Base-by-base conservation (phyloP, 495 filamentous ascomycete genomes). In the Penicillium lividum region DNA sequence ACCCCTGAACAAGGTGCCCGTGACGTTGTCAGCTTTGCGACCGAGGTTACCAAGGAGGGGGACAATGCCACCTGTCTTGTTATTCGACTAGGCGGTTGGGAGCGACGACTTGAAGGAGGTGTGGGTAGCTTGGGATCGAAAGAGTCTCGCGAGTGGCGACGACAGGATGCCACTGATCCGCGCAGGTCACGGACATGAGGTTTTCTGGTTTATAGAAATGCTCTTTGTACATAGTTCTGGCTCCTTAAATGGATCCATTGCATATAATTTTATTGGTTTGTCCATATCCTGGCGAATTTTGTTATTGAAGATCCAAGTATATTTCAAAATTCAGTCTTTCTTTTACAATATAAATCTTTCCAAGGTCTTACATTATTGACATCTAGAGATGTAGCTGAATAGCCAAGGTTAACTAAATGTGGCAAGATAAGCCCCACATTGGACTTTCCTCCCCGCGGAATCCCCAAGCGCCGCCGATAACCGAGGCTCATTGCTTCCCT, bases 1-100 rank as follows among this genome's bases (percentile, higher is more conserved):
- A 98, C 95, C 0, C 94, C 94, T 0, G 93, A 96, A 60, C 83
- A 96, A 73, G 94, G 84, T 3, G 84, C 90, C 3, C 81, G 78
- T 48, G 84, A 89, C 56, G 85, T 98, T 10, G 90, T 95, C 30
- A 82, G 82, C 33, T 96, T 92, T 66, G 92, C 93, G 2, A 93
- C 87, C 4, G 95, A 98, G 76, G 87, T 95, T 13, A 85, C 81
- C 18, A 80, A 68, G 7, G 87, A 92, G 52, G 93, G 88, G 0
- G 93, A 98, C 71, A 98, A 98, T 79, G 91, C 92, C 9, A 98
- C 95, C n/a, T 93, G 90, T 67, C 73, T 97, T 4, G 93, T 97
- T 5, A 85, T 98, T 25, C 80, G 94, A 52, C 78, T 98, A 8
- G 94, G 94, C 8, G 94, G 95, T 0, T 98, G 94, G 94, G 94